Percentiles rank a stretch among this genome's conserved stretches.
These are phyloP conservation scores for Colletotrichum tofieldiae DNA, from an alignment of 2,329 filamentous ascomycete genomes.

Conservation along the genomic window DNA sequence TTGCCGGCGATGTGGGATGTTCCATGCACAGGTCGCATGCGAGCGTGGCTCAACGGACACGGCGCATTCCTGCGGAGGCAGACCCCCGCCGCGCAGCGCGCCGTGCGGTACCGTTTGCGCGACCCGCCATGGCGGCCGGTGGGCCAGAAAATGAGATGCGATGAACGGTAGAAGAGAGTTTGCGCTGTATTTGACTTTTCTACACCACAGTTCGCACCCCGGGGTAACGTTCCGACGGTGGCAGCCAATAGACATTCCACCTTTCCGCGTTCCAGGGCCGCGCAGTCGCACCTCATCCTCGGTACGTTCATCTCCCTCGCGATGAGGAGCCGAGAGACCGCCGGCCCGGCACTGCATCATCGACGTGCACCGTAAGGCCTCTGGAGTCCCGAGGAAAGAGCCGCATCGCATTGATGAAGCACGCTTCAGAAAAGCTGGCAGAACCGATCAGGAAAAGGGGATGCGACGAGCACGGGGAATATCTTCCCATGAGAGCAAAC, in stretches of 20 bases:
- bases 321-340: neutral
- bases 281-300: neutral
- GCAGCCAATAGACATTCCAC: neutral
- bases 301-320: neutral
- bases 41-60: neutral
- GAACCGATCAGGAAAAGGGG: neutral
- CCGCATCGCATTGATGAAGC: neutral
- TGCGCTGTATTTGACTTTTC: neutral
- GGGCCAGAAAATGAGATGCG: slow-evolving; percentile 3
- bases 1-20: neutral
- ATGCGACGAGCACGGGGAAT: neutral
- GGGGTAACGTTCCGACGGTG: no score
- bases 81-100: neutral
- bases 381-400: no score
- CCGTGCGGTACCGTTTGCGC: neutral
- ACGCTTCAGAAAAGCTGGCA: neutral
- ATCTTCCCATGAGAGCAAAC: neutral
- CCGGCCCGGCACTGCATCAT: no score
- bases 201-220: neutral
- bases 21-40: neutral
- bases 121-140: no score
- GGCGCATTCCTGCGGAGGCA: slow-evolving; percentile 5
- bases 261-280: neutral
- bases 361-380: neutral
- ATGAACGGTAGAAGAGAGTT: slow-evolving; percentile 6